These are phyloP conservation scores for Yamadazyma paraphyllophila DNA, from an alignment of 805 yeast genomes.

Conservation along the genomic window DNA sequence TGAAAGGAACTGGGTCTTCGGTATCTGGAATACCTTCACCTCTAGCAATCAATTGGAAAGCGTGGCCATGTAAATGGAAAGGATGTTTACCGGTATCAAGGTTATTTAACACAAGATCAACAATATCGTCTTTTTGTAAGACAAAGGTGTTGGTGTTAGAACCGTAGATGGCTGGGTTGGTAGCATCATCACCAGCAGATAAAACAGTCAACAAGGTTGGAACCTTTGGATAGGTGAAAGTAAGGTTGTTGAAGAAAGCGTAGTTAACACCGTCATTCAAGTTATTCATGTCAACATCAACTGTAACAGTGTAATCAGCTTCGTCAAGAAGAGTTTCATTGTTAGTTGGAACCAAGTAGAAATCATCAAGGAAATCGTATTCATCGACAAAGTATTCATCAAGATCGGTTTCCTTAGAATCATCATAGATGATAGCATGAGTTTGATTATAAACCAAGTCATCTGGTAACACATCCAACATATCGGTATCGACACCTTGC, in stretches of 20 bases:
- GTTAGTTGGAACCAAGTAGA: slow-evolving; percentile 63
- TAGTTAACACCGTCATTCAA: slow-evolving; percentile 73
- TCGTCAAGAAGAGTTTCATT: slow-evolving; percentile 51
- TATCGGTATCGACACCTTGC: slow-evolving; percentile 58
- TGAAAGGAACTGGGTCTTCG: slow-evolving; percentile 49
- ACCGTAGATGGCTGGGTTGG: slow-evolving; percentile 67
- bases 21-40: slow-evolving; percentile 52
- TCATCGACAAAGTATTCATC: slow-evolving; percentile 26
- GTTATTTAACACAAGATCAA: slow-evolving; percentile 78
- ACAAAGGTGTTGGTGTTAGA: slow-evolving; percentile 64
- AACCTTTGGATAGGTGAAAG: slow-evolving; percentile 64
- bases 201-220: slow-evolving; percentile 68
- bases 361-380: slow-evolving; percentile 64
- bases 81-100: slow-evolving; percentile 79
- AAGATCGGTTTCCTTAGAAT: slow-evolving; percentile 18
- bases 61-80: slow-evolving; percentile 76
- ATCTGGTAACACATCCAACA: slow-evolving; percentile 68
- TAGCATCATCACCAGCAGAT: slow-evolving; percentile 57
- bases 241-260: slow-evolving; percentile 69
- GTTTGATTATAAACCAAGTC: slow-evolving; percentile 54
- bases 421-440: slow-evolving; percentile 54
- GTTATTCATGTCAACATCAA: slow-evolving; percentile 63
- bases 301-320: slow-evolving; percentile 59
- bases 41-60: slow-evolving; percentile 59
- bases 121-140: slow-evolving; percentile 56